Evolutionary conservation across 192 early-diverging fungal species (phyloP), one percentile per base, ranked within the genome.

Genomic region (Coemansia sp.): DNA sequence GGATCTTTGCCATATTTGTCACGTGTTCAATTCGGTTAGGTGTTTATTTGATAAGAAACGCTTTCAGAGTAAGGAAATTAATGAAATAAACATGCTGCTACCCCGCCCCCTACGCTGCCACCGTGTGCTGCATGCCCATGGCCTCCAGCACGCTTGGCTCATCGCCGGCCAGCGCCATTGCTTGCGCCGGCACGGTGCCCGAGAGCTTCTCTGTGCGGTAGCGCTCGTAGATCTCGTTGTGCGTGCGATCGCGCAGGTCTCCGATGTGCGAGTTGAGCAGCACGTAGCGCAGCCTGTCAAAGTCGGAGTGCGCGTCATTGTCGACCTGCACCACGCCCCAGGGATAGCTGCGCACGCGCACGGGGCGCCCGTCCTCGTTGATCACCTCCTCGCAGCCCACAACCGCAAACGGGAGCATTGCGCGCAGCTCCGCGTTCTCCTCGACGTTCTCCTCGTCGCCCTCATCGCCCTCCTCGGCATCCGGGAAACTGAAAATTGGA

Each of bases 401-500:
- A 13, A 97, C 84, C 0, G 94, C 86, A 66, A 99, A 99, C 26
- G 97, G 97, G 59, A 99, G 76, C 71, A 91, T 80, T 18, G 79
- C 75, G 58, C 94, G 81, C 53, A 99, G 81, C 79, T 95, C 94
- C 47, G 90, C 85, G 80, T 97, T 99, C 77, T 99, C 95, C 70
- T 99, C 97, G 40, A 92, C 84, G 2, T 91, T 96, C 63, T 99
- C 97, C 70, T 99, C 96, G 59, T 98, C 97, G 66, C 96, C 96
- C 65, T 97, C 96, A 58, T 99, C 96, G 72, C 96, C 96, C 53
- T 99, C 95, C 18, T 86, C 85, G 51, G 95, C 87, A 58, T 88
- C 88, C 39, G 97, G 97, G 80, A 99, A 99, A 77, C 90, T 92
- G 80, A 95, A 99, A 63, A 97, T 92, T 29, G 93, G 94, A 58